Conservation (phyloP, 2,329 filamentous ascomycete genomes). For the Plectosphaerella cucumerina region DNA sequence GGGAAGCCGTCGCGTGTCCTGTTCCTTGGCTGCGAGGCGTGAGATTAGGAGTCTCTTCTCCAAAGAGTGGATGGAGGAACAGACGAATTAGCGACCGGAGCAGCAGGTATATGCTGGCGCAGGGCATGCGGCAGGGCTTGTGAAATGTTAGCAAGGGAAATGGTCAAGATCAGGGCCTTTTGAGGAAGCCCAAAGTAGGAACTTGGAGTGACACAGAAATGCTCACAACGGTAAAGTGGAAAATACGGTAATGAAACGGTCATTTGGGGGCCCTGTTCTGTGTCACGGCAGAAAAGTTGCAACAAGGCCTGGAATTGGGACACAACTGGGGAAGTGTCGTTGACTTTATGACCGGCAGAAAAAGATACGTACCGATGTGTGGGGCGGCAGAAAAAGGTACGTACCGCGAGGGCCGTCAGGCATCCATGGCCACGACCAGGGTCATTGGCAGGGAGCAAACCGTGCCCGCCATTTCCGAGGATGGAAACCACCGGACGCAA, state of each 20-base stretch:
- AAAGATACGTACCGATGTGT: conserved; percentile 1
- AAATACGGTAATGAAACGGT: conserved; percentile 1
- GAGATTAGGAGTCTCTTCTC: no score
- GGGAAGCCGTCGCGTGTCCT: neutral
- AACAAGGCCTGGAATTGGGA: neutral
- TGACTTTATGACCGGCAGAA: conserved; percentile 2
- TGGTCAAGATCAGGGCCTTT: neutral
- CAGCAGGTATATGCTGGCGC: neutral
- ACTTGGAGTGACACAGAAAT: neutral
- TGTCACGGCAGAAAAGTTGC: neutral
- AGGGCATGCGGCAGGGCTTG: neutral
- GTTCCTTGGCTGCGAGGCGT: neutral
- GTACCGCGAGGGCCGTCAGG: neutral
- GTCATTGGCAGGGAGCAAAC: neutral
- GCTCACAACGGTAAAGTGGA: neutral
- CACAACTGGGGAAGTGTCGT: neutral
- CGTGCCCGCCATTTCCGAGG: neutral
- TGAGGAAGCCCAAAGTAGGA: no score
- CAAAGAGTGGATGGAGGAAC: no score
- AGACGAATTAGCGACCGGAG: neutral
- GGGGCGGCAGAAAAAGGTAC: conserved; percentile 1
- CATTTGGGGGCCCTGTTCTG: neutral
- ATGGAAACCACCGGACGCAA: neutral
- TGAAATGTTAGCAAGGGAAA: neutral
- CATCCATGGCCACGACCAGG: neutral